phyloP scores from a whole-genome alignment of 2,329 filamentous ascomycete genomes.

The Phyllosticta citriasiana region DNA sequence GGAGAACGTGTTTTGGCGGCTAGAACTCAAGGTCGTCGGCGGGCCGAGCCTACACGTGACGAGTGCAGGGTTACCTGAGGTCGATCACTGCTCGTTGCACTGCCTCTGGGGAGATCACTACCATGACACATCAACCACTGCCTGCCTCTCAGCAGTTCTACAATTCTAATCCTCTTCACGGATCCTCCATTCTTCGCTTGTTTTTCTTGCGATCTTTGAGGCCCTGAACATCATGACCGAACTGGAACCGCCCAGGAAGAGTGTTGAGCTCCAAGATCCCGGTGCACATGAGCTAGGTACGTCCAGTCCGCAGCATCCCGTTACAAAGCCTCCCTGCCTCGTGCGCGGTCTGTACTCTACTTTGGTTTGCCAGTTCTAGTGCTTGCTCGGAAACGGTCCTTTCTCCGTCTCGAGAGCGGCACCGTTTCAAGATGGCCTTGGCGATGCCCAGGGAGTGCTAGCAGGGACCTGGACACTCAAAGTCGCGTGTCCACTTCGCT shows the following conservation, averaged over 20 bases:
- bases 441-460: neutral
- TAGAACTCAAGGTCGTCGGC: neutral
- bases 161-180: neutral
- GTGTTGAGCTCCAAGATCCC: constrained; percentile 45
- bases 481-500: neutral
- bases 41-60: neutral
- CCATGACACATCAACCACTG: constrained; percentile 1
- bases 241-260: constrained; percentile 45
- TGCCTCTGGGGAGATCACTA: constrained; percentile 7
- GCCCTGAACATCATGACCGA: constrained; percentile 25
- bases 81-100: constrained; percentile 6
- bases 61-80: neutral
- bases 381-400: neutral
- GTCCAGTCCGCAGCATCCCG: constrained; percentile 15
- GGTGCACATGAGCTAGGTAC: constrained; percentile 48
- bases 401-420: neutral
- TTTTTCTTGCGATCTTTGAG: neutral
- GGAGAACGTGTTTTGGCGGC: constrained; percentile 7
- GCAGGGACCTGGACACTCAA: neutral
- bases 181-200: neutral
- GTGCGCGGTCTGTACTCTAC: neutral
- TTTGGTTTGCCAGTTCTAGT: neutral
- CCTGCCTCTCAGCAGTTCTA: neutral
- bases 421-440: neutral
- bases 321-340: neutral